Evolutionary conservation across 495 filamentous ascomycete genomes (phyloP), one percentile per base, ranked within the genome.

Genomic region (Choiromyces venosus): DNA sequence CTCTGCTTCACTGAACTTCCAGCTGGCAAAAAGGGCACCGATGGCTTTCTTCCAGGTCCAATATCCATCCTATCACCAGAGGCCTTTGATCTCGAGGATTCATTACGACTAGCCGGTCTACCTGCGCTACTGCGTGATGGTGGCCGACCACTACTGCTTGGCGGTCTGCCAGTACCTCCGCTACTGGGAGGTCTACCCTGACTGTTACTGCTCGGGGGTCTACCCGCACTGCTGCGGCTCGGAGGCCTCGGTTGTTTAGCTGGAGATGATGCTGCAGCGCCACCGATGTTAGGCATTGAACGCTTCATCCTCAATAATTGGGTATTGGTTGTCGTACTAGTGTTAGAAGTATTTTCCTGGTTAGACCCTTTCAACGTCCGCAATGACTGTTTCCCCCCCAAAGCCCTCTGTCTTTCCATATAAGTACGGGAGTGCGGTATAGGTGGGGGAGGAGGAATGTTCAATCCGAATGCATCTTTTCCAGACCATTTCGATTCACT

Each of bases 241-340:
- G 74, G 78, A n/a, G 78, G 79, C 37, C 78, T 73, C 61, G 73
- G 72, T 38, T 84, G 69, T 25, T 67, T 77, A 35, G 85, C 37
- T 81, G 80, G 39, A 83, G 77, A 69, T 68, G 91, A 87, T 12
- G 70, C 67, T 35, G 76, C 68, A 61, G 75, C 71, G 67, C 75
- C 72, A n/a, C 72, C 74, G 84, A 97, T 91, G 36, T 87, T 88
- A 36, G 95, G 93, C 83, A 96, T 87, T 9, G 96, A 98, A 67
- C 93, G 88, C 84, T 98, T 98, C 37, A 92, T 84, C 81, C 89
- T 90, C 44, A 98, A 85, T 38, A 92, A 83, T 75, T 95, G 91
- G 36, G 90, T 87, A 79, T 85, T 89, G 19, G 90, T 90, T 18
- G 91, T 90, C 37, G 89, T 91, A 61, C 52, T 61, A 33, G 52